Base-by-base conservation (phyloP, 202 grass and related monocot genomes). In the Dendrocalamus latiflorus region DNA sequence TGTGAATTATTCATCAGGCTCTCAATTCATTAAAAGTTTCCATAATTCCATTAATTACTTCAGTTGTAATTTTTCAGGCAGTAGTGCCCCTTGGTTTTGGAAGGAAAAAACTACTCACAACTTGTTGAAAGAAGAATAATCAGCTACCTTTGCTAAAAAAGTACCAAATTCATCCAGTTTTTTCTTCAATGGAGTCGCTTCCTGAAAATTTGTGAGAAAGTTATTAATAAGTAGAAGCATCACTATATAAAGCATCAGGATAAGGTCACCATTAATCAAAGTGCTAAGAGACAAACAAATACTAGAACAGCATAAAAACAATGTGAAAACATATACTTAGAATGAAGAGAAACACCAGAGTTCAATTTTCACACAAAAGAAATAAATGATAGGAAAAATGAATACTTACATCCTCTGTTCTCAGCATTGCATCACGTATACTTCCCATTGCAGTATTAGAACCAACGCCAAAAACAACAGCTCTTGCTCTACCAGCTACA, bases 161-260 rank as follows among this genome's bases (percentile, higher is more conserved):
- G 96, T 95, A 50, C 96, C 93, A 76, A 99, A 99, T 78, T 99
- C 93, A 88, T 99, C 93, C 77, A 99, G 89, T 76, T 99, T 99
- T 92, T 93, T 99, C 89, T 95, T 99, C 81, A 99, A 79, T 5
- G 96, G 96, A 69, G 96, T 99, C 4, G 65, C 81, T 92, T 98
- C 96, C 96, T 99, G 89, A 56, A 86, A 88, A 65, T 73, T 70
- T 54, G 53, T 85, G 54, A 86, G 65, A 70, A 64, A 78, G 20
- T 63, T 68, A 77, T 51, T 53, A 84, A 20, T 61, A 24, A 66
- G 44, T 53, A 74, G 44, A 77, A 79, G 60, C 65, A 38, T 63
- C 22, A 69, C 56, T 49, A 59, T 49, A 67, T 74, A 74, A 50
- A 84, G 41, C 49, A 56, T 39, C 6, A 34, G 49, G 42, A 58